Evolutionary conservation across 192 early-diverging fungal species (phyloP), one percentile per base, ranked within the genome.

Genomic region (Backusella macrospora): DNA sequence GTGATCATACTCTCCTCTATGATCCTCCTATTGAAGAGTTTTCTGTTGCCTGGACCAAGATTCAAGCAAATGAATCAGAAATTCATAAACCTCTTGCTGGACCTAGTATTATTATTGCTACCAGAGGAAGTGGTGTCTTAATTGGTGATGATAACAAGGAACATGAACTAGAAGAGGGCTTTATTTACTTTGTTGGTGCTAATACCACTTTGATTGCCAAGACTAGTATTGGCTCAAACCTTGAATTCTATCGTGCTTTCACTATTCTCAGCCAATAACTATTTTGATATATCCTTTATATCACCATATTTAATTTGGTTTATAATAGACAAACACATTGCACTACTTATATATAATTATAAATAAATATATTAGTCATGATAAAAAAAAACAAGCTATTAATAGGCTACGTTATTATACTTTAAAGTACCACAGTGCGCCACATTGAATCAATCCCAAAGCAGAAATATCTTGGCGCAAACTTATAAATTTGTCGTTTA

Each of bases 11-110:
- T n/a, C 49, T 86, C 5, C 76, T 96, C 26, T 99, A 99, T 82
- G 93, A 98, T 80, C 97, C 97, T 37, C 97, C 97, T 12, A 98
- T 99, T 73, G 93, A 94, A 13, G 98, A 99, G 78, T 99, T 99
- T 77, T 86, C 93, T 4, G 93, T 99, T 55, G 76, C 92, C 10
- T 76, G 88, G 26, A 95, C 94, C 0, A 74, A 48, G 0, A 76
- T 96, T 18, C 68, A 69, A 5, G 72, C 76, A 9, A 75, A 79
- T 5, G 73, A 86, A 23, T 34, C 29, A 8, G 71, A 72, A 45
- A 26, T 14, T n/a, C 73, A 95, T 40, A 71, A 77, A 5, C 83
- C 85, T 2, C 68, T 96, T 15, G 76, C 83, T 4, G 98, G 98
- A 0, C 96, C 98, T 6, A 92, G 90, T 73, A 84, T 99, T 26